Evolutionary conservation across 2,329 filamentous ascomycete species (phyloP), one percentile per base, ranked within the genome.

Genomic region (Aphanocladium album): DNA sequence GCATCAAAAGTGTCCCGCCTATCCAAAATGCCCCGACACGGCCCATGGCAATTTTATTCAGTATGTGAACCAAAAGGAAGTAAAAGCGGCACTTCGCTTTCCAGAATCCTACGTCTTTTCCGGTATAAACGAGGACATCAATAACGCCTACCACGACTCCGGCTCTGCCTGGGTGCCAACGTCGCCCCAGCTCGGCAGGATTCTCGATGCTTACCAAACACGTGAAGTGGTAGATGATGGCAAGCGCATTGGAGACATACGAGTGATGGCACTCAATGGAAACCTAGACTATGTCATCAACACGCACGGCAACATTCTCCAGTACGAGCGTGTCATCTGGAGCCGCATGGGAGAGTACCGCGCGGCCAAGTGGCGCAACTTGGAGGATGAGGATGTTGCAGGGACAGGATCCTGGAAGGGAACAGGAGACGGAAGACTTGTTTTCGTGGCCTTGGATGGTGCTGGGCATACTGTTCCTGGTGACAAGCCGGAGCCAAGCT

Each of bases 111-210:
- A 85, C 66, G 83, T 81, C 70, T 96, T 93, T 74, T 89, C 95
- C 70, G 91, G 88, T 71, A 96, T 91, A 84, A 96, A 96, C 83
- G 89, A 92, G 67, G 89, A 96, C 75, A 92, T 96, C 78, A 96
- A 96, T 84, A 84, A 90, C 6, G 64, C 56, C 39, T 70, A 60
- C 33, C 7, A 12, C 5, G 5, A 7, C 17, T 58, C 47, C 2
- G 50, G 55, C 5, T 47, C 47, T 2, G 37, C 61, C 16, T 57
- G 51, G n/a, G 37, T 61, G 30, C 49, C 53, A 1, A 56, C 66
- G 25, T 61, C 57, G 16, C 54, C 57, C 2, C 63, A 62, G 9
- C 51, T 67, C 5, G 64, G 61, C 17, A 43, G 14, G 16, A 60
- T 65, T 3, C 46, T 67, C 12, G 65, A 67, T 41, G 61, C 63